Evolutionary conservation across 495 filamentous ascomycete genomes (phyloP).

Genomic region (Podospora didyma): DNA sequence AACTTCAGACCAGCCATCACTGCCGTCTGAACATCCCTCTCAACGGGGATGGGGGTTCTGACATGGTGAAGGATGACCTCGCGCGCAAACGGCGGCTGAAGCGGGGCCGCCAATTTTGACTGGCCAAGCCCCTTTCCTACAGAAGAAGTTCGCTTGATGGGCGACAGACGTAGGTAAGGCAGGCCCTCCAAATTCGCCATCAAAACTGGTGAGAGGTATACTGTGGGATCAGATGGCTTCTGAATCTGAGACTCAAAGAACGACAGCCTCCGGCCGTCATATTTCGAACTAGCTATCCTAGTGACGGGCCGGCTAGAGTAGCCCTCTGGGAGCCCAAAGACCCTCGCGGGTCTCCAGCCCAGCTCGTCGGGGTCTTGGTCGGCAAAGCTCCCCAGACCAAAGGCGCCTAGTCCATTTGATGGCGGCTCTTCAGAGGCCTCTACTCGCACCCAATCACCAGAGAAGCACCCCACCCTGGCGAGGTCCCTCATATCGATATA

Average conservation of each 20-base stretch:
- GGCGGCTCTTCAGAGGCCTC: constrained; percentile 67
- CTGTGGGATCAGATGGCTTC: constrained; percentile 51
- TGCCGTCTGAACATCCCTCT: constrained; percentile 74
- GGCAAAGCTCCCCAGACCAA: constrained; percentile 49
- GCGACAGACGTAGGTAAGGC: constrained; percentile 68
- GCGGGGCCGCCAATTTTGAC: constrained; percentile 49
- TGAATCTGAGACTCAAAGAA: constrained; percentile 54
- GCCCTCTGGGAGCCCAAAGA: constrained; percentile 80
- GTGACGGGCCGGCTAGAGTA: constrained; percentile 52
- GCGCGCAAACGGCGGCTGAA: constrained; percentile 78
- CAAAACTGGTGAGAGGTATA: constrained; percentile 79
- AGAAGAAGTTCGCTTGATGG: constrained; percentile 48
- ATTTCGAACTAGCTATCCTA: constrained; percentile 47
- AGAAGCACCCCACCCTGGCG: constrained; percentile 89
- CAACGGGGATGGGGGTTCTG: constrained; percentile 80
- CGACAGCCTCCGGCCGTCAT: constrained; percentile 46
- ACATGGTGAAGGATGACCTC: constrained; percentile 90
- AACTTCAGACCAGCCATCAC: constrained; percentile 80
- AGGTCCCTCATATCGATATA: constrained; percentile 84
- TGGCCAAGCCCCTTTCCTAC: constrained; percentile 32
- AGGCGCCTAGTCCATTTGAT: constrained; percentile 52
- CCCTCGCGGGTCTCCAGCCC: constrained; percentile 69
- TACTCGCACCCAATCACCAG: constrained; percentile 93
- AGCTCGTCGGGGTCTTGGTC: constrained; percentile 44
- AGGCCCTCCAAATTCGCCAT: constrained; percentile 77